A percentile compares a stretch with the other conserved stretches of the same genome.
Evolutionary conservation across 2,329 filamentous ascomycete species (phyloP).

Genomic region (Aureobasidium melanogenum): DNA sequence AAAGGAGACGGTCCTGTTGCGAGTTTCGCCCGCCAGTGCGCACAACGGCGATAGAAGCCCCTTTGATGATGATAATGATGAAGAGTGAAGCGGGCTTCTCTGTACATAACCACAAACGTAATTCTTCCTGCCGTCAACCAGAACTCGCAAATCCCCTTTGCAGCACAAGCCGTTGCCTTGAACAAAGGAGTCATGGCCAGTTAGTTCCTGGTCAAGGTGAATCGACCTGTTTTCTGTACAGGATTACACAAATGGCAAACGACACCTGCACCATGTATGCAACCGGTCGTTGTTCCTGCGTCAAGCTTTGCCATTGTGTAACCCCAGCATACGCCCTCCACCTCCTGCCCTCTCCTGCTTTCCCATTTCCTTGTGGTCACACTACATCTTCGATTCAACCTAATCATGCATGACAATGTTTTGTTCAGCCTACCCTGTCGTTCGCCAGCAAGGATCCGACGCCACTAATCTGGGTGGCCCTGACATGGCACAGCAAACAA

Average conservation of each 20-base stretch:
- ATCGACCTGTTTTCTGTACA: neutral
- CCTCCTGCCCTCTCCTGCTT: neutral
- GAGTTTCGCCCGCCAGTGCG: slow-evolving; percentile 10
- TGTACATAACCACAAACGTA: neutral
- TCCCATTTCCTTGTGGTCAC: neutral
- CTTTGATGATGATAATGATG: slow-evolving; percentile 17
- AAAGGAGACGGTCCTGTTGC: slow-evolving; percentile 12
- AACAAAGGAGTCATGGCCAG: neutral
- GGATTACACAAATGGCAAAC: neutral
- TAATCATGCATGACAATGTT: neutral
- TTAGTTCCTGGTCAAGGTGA: neutral
- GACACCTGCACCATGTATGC: neutral
- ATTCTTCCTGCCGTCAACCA: neutral
- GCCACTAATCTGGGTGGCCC: neutral
- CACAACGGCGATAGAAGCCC: slow-evolving; percentile 16
- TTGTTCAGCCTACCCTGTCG: neutral
- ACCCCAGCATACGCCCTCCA: neutral
- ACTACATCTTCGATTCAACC: neutral
- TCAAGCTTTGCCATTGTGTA: neutral
- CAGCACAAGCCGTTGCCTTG: neutral
- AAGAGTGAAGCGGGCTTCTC: slow-evolving; percentile 5
- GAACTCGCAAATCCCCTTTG: neutral
- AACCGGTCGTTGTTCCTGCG: neutral
- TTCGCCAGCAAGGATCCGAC: neutral
- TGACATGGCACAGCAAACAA: slow-evolving; percentile 4